Conservation (phyloP, 768 basidiomycete species). For the Auriscalpium microsporum region DNA sequence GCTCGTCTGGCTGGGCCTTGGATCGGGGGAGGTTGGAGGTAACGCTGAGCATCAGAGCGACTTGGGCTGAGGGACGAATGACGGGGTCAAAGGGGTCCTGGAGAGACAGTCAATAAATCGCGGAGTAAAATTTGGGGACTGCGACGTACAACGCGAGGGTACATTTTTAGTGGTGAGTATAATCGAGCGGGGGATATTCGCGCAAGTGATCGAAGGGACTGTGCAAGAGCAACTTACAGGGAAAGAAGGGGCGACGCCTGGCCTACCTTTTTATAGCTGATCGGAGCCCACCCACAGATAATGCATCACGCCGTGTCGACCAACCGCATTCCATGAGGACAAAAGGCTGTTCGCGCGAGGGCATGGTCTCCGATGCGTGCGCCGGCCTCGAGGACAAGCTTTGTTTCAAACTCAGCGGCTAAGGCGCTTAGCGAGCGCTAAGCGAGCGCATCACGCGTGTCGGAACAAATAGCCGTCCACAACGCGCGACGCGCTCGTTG, state of each 20-base stretch:
- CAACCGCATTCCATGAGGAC: neutral
- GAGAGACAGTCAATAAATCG: neutral
- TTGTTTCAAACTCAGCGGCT: neutral
- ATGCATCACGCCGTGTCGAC: neutral
- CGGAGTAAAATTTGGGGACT: too few species aligned
- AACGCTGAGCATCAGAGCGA: slow-evolving; percentile 1
- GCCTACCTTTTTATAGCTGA: neutral
- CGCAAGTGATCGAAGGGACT: neutral
- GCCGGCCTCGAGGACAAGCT: too few species aligned
- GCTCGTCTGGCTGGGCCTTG: neutral
- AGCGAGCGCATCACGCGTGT: neutral
- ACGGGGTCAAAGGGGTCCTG: neutral
- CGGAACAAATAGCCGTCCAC: neutral
- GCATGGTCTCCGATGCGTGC: neutral
- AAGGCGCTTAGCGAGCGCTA: too few species aligned
- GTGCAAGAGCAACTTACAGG: neutral
- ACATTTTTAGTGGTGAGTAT: too few species aligned
- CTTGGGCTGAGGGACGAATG: slow-evolving; percentile 1
- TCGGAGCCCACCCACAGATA: neutral
- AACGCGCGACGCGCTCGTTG: neutral
- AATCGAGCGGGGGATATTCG: too few species aligned
- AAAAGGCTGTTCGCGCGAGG: neutral
- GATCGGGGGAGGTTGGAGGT: neutral
- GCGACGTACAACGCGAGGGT: too few species aligned
- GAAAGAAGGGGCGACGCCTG: neutral